phyloP scores from a whole-genome alignment of 306 rosid genomes.

The Quercus mongolica region DNA sequence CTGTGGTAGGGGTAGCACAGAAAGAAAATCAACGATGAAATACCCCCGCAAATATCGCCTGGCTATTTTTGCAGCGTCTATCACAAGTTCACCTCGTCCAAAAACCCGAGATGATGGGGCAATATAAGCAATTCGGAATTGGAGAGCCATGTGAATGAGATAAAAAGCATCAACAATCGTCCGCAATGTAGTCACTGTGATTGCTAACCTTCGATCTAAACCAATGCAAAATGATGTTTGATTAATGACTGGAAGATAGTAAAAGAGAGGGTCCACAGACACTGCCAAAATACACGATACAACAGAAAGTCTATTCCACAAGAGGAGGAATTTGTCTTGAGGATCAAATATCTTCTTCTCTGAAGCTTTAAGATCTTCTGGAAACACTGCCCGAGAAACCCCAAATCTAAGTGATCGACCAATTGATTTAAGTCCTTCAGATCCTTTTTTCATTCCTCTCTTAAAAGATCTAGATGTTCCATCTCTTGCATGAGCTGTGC shows the following conservation, averaged over 20 bases:
- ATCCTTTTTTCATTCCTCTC: conserved; percentile 87
- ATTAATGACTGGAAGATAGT: conserved; percentile 85
- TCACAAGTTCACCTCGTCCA: conserved; percentile 99
- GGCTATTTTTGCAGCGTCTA: conserved; percentile 84
- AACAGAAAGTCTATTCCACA: conserved; percentile 79
- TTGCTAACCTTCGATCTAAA: conserved; percentile 71
- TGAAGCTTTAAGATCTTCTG: conserved; percentile 88
- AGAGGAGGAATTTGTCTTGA: conserved; percentile 78
- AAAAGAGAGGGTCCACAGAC: conserved; percentile 91
- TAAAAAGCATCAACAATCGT: conserved; percentile 79
- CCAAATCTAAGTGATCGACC: conserved; percentile 88
- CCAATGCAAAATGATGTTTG: conserved; percentile 57
- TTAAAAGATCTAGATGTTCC: conserved; percentile 77
- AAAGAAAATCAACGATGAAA: conserved; percentile 76
- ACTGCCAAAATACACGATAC: conserved; percentile 83
- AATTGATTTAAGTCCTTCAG: conserved; percentile 89
- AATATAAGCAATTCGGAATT: conserved; percentile 90
- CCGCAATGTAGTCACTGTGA: conserved; percentile 79
- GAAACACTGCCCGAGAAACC: conserved; percentile 85
- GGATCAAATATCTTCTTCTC: conserved; percentile 95
- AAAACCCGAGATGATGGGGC: conserved; percentile 99
- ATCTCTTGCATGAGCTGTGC: conserved; percentile 53
- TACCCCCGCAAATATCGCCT: conserved; percentile 74
- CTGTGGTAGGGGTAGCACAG: conserved; percentile 96
- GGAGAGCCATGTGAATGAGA: conserved; percentile 94